Evolutionary conservation across 2,329 filamentous ascomycete genomes (phyloP), one percentile per base, ranked within the genome.

Genomic region (Aspergillus neotritici): DNA sequence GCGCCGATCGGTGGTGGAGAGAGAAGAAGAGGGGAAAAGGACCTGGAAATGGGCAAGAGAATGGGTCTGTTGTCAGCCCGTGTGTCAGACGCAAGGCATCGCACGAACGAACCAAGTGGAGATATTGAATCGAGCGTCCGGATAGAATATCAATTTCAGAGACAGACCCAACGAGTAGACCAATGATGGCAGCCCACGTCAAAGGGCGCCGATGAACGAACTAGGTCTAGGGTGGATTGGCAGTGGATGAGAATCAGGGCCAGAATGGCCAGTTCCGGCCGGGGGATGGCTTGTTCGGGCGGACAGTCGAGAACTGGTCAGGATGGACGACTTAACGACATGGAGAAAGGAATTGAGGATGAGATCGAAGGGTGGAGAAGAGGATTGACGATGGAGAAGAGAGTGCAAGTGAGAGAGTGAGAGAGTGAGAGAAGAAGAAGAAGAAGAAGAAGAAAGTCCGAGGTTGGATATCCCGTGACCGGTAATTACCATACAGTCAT

Each of bases 151-250:
- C 21, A 25, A 25, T 8, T 25, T 8, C 21, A 25, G 21, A 8
- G 7, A 1, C 7, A 9, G 21, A 25, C 21, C 6, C 34, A 16
- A 38, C 43, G 46, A 34, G 36, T 36, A 51, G 51, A 43, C 58
- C 58, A 62, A 62, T 62, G 47, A 52, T 30, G n/a, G 50, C 41
- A 35, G 51, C 51, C 59, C 58, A 61, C 59, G 58, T 62, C 58
- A 59, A 25, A 25, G 7, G 21, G 21, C 21, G 17, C 17, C 17
- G 21, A 25, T 25, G 21, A 25, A 25, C 21, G 21, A 25, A 25
- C 21, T 25, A 25, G 21, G 21, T 25, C 21, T 25, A 25, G 21
- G 21, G 21, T 25, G 21, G 17, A n/a, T 21, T 3, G 17, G 17
- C 17, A 21, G 17, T 21, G 17, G 17, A 21, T 21, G 17, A 21